Evolutionary conservation across 192 early-diverging fungal genomes (phyloP).

Genomic region (Coemansia sp.): DNA sequence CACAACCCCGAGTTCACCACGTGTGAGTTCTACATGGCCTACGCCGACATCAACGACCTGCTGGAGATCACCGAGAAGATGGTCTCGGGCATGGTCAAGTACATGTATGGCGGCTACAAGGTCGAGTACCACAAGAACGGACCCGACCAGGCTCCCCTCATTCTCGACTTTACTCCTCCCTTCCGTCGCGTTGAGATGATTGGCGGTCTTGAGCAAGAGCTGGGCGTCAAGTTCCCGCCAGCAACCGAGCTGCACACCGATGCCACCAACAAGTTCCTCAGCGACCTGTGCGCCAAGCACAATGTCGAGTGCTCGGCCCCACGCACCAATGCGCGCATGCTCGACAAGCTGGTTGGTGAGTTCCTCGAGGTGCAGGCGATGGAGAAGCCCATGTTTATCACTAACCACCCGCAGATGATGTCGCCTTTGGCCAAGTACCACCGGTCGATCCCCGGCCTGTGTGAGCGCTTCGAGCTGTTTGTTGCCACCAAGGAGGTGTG

Average conservation of each 20-base stretch:
- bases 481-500: constrained; percentile 98
- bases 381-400: constrained; percentile 89
- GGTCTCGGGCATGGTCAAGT: constrained; percentile 91
- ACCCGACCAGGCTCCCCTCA: constrained; percentile 67
- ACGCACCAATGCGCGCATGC: constrained; percentile 84
- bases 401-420: constrained; percentile 98
- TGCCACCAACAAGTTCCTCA: constrained; percentile 86
- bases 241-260: constrained; percentile 76
- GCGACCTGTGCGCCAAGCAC: constrained; percentile 92
- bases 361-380: constrained; percentile 77
- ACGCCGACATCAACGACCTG: constrained; percentile 95
- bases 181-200: constrained; percentile 96
- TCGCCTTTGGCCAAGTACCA: constrained; percentile 98
- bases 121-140: constrained; percentile 94
- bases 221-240: constrained; percentile 89
- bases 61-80: constrained; percentile 92
- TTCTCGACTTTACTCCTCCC: constrained; percentile 96
- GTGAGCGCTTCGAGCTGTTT: constrained; percentile 98
- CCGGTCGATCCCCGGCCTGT: constrained; percentile 81
- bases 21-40: constrained; percentile 99
- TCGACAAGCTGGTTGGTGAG: constrained; percentile 93
- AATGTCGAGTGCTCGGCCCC: constrained; percentile 93
- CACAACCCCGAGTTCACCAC: constrained; percentile 99
- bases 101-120: constrained; percentile 86
- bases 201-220: constrained; percentile 81